Conservation (phyloP, 2,329 filamentous ascomycete genomes). For the Coniochaeta prunicola region DNA sequence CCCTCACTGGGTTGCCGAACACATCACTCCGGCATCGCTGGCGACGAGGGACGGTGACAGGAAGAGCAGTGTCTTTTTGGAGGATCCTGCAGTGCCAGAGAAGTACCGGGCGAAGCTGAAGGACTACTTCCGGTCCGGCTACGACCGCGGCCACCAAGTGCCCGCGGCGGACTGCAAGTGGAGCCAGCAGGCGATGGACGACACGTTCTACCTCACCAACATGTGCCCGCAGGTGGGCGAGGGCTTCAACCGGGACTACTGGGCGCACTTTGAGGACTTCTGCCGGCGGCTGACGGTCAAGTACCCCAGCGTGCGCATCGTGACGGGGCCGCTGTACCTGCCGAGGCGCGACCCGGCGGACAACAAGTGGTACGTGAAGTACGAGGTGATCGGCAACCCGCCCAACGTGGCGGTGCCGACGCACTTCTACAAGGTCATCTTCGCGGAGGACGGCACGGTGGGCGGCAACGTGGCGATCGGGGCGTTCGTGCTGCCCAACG, state of each 20-base stretch:
- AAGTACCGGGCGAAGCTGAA: slow-evolving; percentile 85
- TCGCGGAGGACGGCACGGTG: slow-evolving; percentile 71
- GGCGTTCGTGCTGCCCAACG: slow-evolving; percentile 93
- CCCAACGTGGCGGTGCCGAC: slow-evolving; percentile 94
- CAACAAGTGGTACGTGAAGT: slow-evolving; percentile 90
- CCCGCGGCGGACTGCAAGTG: slow-evolving; percentile 95
- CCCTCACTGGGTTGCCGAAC: slow-evolving; percentile 90
- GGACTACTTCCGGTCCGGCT: slow-evolving; percentile 93
- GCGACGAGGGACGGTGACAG: slow-evolving; percentile 70
- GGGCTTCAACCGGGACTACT: slow-evolving; percentile 98
- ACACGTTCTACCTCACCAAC: slow-evolving; percentile 87
- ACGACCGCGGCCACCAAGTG: slow-evolving; percentile 94
- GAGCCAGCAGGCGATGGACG: slow-evolving; percentile 90
- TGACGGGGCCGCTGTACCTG: slow-evolving; percentile 90
- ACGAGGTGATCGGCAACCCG: slow-evolving; percentile 91
- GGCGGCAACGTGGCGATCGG: slow-evolving; percentile 77
- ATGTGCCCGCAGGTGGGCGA: slow-evolving; percentile 99
- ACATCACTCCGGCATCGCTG: slow-evolving; percentile 87
- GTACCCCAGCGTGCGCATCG: slow-evolving; percentile 84
- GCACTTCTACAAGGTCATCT: slow-evolving; percentile 99
- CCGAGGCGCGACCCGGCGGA: slow-evolving; percentile 74
- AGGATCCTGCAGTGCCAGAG: slow-evolving; percentile 72
- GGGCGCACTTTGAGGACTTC: slow-evolving; percentile 98
- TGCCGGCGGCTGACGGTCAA: slow-evolving; percentile 72
- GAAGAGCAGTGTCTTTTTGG: slow-evolving; percentile 73